Conservation (phyloP, 2,329 filamentous ascomycete species). For the Akanthomyces lecanii region DNA sequence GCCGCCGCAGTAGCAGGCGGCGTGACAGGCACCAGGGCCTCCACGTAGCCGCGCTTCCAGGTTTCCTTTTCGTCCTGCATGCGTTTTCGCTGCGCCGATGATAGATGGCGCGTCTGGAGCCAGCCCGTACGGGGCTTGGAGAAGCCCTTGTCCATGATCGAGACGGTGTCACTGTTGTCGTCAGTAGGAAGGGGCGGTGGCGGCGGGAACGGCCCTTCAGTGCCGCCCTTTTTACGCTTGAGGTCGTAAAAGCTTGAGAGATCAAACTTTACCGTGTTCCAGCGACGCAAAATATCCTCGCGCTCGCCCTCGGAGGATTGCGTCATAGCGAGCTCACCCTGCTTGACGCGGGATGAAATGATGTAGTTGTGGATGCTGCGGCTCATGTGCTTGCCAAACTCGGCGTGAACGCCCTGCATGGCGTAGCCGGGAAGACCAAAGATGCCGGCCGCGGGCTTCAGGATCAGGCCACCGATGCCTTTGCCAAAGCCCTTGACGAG, state of each 20-base stretch:
- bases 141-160: conserved; percentile 21
- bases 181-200: conserved; percentile 1
- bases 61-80: conserved; percentile 45
- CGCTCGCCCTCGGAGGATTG: conserved; percentile 54
- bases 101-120: conserved; percentile 43
- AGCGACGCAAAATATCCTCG: conserved; percentile 59
- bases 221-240: conserved; percentile 37
- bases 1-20: background rate
- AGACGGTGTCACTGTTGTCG: conserved; percentile 8
- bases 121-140: conserved; percentile 42
- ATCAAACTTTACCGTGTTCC: conserved; percentile 58
- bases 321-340: conserved; percentile 66
- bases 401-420: conserved; percentile 76
- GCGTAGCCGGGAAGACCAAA: conserved; percentile 75
- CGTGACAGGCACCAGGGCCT: conserved; percentile 18
- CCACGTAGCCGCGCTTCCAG: conserved; percentile 35
- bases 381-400: conserved; percentile 67
- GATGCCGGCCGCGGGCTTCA: conserved; percentile 75
- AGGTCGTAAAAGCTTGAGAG: conserved; percentile 55
- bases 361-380: conserved; percentile 75
- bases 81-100: conserved; percentile 48
- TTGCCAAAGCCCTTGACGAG: conserved; percentile 77
- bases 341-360: conserved; percentile 68
- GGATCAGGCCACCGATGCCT: conserved; percentile 73
- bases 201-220: conserved; percentile 15